Evolutionary conservation across 2,329 filamentous ascomycete genomes (phyloP).

Genomic region (Balansia obtecta): DNA sequence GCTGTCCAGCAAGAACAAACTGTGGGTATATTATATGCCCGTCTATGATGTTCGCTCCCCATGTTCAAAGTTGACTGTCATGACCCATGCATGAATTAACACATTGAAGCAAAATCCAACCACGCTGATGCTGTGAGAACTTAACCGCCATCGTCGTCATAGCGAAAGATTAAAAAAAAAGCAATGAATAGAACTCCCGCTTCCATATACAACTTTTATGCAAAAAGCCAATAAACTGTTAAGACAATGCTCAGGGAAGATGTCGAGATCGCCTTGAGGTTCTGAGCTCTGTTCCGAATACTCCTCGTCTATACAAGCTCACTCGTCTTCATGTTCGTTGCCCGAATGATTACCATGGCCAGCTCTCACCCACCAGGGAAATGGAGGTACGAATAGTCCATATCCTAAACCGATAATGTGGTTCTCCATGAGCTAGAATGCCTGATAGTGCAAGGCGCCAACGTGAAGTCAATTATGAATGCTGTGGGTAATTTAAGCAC

Average conservation of each 20-base stretch:
- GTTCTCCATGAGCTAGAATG: too few species aligned
- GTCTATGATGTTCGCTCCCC: conserved; percentile 1
- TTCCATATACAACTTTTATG: not conserved
- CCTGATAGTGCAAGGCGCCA: too few species aligned
- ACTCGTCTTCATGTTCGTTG: too few species aligned
- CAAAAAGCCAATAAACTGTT: not conserved
- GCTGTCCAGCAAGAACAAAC: not conserved
- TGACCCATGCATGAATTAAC: not conserved
- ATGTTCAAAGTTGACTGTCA: not conserved
- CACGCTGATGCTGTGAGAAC: conserved; percentile 4
- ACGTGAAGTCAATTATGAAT: not conserved
- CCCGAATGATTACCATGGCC: too few species aligned
- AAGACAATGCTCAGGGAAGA: not conserved
- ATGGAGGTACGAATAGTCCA: too few species aligned
- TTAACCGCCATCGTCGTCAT: not conserved
- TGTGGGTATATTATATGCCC: not conserved
- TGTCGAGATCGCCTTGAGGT: not conserved
- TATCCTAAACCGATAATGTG: too few species aligned
- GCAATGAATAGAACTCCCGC: not conserved
- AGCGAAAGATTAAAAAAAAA: not conserved
- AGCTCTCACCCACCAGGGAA: too few species aligned
- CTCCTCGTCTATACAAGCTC: too few species aligned
- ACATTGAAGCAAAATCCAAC: not conserved
- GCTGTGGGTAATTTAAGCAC: conserved; percentile 15
- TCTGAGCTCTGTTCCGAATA: too few species aligned